These are phyloP conservation scores for Arthrobotrys sinensis DNA, from an alignment of 2,329 filamentous ascomycete genomes.

Conservation along the genomic window DNA sequence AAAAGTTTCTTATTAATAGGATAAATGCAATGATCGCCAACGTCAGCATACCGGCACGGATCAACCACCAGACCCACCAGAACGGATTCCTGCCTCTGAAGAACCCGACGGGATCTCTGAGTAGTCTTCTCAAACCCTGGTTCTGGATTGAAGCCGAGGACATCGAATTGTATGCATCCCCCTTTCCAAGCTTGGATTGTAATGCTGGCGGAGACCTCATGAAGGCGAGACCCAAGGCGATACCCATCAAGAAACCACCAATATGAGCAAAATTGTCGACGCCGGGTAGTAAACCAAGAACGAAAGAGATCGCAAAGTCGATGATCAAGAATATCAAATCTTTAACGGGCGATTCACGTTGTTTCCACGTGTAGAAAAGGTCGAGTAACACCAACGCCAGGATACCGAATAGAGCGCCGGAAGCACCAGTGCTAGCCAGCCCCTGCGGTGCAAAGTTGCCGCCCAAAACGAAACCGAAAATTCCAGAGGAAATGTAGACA, in stretches of 20 bases:
- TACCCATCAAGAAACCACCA: slow-evolving; percentile 92
- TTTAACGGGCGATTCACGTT: slow-evolving; percentile 81
- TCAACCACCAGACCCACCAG: slow-evolving; percentile 98
- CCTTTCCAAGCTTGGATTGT: slow-evolving; percentile 80
- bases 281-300: slow-evolving; percentile 89
- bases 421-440: slow-evolving; percentile 78
- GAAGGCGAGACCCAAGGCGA: slow-evolving; percentile 87
- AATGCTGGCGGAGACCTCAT: slow-evolving; percentile 89
- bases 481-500: slow-evolving; percentile 91
- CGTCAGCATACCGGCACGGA: slow-evolving; percentile 83
- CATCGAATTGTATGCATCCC: slow-evolving; percentile 80
- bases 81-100: slow-evolving; percentile 92
- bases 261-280: slow-evolving; percentile 98
- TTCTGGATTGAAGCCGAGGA: slow-evolving; percentile 69
- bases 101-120: slow-evolving; percentile 79
- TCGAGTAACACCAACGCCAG: slow-evolving; percentile 90
- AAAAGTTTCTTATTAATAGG: slow-evolving; percentile 90
- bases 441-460: slow-evolving; percentile 90
- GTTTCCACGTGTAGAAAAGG: slow-evolving; percentile 90
- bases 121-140: slow-evolving; percentile 68
- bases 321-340: slow-evolving; percentile 90
- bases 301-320: slow-evolving; percentile 90
- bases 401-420: slow-evolving; percentile 90
- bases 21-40: slow-evolving; percentile 89
- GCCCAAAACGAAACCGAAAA: slow-evolving; percentile 95